Percentiles rank a stretch among this genome's conserved stretches.
These are phyloP conservation scores for Coniochaeta ligniaria DNA, from an alignment of 2,329 filamentous ascomycete species.

Conservation along the genomic window DNA sequence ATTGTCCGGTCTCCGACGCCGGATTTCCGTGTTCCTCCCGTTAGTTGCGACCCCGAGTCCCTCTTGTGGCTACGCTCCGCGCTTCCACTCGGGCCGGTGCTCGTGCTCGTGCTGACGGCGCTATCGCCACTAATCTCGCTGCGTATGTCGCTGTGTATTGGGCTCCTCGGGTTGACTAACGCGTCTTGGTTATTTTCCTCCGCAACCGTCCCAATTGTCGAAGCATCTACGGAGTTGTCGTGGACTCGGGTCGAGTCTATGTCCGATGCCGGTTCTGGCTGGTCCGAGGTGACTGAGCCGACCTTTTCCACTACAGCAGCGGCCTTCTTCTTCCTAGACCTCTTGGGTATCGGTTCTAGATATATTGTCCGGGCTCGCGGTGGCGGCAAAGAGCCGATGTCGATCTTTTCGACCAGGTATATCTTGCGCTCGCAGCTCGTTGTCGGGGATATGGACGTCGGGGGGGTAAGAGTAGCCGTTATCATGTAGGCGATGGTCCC, in stretches of 20 bases:
- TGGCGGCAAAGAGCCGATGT: constrained; percentile 67
- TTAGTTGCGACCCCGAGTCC: constrained; percentile 29
- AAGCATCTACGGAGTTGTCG: constrained; percentile 32
- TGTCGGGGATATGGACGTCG: constrained; percentile 76
- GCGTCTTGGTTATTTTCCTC: constrained; percentile 32
- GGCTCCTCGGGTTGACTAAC: constrained; percentile 31
- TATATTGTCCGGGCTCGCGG: constrained; percentile 80
- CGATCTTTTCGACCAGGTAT: constrained; percentile 72
- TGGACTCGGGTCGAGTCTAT: constrained; percentile 26
- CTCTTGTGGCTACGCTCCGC: constrained; percentile 32
- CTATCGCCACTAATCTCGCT: constrained; percentile 70
- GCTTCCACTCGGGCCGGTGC: constrained; percentile 51
- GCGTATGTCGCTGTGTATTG: constrained; percentile 44
- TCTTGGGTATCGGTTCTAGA: constrained; percentile 75
- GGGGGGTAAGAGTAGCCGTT: constrained; percentile 81
- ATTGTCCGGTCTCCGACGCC: constrained; percentile 67
- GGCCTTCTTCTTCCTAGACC: constrained; percentile 54
- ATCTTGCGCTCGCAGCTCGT: constrained; percentile 76
- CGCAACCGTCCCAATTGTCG: constrained; percentile 23
- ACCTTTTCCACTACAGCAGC: constrained; percentile 31
- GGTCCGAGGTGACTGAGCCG: constrained; percentile 24
- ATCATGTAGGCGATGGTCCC: constrained; percentile 89
- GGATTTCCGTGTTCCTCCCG: constrained; percentile 27
- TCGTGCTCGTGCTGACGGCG: constrained; percentile 48
- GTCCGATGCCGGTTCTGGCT: constrained; percentile 27